Evolutionary conservation across 208 protist species (phyloP).

Genomic region (Giardia muris): DNA sequence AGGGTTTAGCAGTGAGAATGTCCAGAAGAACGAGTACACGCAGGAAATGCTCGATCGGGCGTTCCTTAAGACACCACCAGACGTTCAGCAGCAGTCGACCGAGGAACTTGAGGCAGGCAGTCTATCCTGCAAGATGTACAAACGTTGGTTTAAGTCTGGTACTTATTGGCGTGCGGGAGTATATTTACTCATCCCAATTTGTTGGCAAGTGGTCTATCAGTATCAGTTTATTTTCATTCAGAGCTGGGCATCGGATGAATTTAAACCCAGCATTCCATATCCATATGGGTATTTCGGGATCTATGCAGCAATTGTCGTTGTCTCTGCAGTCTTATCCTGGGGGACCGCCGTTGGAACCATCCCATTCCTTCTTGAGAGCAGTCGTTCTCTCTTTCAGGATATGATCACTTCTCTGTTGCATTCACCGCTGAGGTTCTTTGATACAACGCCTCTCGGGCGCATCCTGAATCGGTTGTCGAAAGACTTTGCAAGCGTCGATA

Average conservation of each 20-base stretch:
- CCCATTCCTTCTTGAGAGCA: background rate
- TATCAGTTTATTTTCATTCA: background rate
- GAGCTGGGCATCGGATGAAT: background rate
- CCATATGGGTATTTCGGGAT: background rate
- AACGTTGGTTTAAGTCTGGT: background rate
- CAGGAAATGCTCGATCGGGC: too few relatives aligned
- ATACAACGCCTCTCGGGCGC: background rate
- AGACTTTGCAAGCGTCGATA: background rate
- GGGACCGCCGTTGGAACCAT: background rate
- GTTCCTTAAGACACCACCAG: too few relatives aligned
- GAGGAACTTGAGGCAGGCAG: too few relatives aligned
- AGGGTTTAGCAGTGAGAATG: too few relatives aligned
- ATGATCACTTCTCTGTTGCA: background rate
- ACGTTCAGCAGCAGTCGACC: too few relatives aligned
- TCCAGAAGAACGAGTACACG: too few relatives aligned
- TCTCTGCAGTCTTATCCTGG: background rate
- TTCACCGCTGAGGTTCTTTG: background rate
- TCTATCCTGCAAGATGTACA: background rate
- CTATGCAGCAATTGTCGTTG: background rate
- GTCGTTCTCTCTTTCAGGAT: background rate
- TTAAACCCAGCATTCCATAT: too few relatives aligned
- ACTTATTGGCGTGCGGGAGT: background rate
- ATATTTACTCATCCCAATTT: background rate
- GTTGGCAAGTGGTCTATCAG: background rate
- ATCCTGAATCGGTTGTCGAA: background rate